These are phyloP conservation scores for Solanum lycopersicoides DNA, from an alignment of 257 asterid genomes.

Conservation along the genomic window DNA sequence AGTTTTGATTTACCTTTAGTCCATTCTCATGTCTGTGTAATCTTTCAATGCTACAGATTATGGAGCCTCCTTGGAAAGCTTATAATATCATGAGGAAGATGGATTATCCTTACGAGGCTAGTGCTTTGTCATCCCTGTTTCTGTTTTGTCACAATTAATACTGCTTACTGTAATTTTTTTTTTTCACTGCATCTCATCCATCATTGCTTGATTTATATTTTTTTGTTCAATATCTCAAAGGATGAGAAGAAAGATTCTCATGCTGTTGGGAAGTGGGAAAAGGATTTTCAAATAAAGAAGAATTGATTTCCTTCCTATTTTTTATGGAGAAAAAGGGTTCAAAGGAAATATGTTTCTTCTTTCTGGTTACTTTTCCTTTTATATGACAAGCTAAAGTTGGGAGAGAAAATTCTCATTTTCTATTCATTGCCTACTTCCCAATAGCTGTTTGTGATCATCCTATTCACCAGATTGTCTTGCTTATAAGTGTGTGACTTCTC, in stretches of 20 bases:
- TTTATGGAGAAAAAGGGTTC: not conserved
- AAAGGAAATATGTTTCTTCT: not conserved
- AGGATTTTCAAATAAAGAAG: not conserved
- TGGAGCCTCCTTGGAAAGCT: constrained; percentile 99
- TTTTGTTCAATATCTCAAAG: not conserved
- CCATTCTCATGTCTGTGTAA: not conserved
- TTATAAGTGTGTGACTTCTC: not conserved
- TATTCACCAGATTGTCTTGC: not conserved
- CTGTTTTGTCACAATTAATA: not conserved
- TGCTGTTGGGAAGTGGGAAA: not conserved
- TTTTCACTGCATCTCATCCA: not conserved
- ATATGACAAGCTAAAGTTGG: not conserved
- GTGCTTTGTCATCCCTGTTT: constrained; percentile 14
- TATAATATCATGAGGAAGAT: constrained; percentile 75
- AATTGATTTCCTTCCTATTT: not conserved
- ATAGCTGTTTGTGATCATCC: not conserved
- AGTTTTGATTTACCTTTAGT: not conserved
- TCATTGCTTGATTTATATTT: not conserved
- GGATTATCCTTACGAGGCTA: constrained; percentile 95
- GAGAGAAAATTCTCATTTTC: not conserved
- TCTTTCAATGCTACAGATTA: constrained; percentile 48
- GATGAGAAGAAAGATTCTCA: not conserved
- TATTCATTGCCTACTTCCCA: not conserved
- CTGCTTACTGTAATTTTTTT: not conserved
- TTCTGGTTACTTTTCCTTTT: not conserved